A percentile compares a stretch with the other conserved stretches of the same genome.
These are phyloP conservation scores for Globisporangium spiculum DNA, from an alignment of 352 stramenopile species.

Conservation along the genomic window DNA sequence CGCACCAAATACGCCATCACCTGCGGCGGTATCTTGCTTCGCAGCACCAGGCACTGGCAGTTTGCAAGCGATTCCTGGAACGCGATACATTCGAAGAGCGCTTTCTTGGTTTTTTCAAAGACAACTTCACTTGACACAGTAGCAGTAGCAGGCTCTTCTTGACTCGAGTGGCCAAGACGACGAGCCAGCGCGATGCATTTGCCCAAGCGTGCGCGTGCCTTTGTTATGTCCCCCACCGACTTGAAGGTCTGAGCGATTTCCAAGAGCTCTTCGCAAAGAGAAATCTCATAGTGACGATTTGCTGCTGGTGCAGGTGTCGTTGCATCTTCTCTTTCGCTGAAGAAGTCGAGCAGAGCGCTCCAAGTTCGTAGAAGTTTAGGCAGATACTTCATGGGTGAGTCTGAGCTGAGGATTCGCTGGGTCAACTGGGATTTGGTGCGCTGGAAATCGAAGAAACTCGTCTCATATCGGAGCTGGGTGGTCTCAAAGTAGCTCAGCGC, in stretches of 20 bases:
- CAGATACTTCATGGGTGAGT: conserved; percentile 1
- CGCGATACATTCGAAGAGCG: conserved; percentile 24
- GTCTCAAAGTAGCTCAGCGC: not conserved
- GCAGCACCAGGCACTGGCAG: conserved; percentile 17
- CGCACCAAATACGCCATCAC: conserved; percentile 21
- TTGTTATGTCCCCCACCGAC: conserved; percentile 5
- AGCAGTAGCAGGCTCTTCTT: not conserved
- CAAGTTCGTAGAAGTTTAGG: conserved; percentile 7
- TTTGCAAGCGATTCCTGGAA: conserved; percentile 22
- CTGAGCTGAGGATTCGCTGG: not conserved
- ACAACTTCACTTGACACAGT: conserved; percentile 2
- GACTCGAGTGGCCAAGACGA: not conserved
- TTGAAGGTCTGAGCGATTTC: conserved; percentile 10
- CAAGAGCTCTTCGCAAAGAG: conserved; percentile 2
- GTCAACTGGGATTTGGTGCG: not conserved
- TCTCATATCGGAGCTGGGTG: not conserved
- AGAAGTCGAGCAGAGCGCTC: conserved; percentile 1
- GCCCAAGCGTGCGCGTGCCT: conserved; percentile 6
- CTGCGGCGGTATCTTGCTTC: conserved; percentile 20
- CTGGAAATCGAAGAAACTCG: not conserved
- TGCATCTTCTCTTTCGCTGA: not conserved
- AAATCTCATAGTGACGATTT: not conserved
- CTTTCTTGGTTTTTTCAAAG: conserved; percentile 19
- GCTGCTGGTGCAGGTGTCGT: not conserved
- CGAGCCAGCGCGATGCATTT: conserved; percentile 13